Conservation (phyloP, 129 eudicot genomes). For the Centella asiatica region DNA sequence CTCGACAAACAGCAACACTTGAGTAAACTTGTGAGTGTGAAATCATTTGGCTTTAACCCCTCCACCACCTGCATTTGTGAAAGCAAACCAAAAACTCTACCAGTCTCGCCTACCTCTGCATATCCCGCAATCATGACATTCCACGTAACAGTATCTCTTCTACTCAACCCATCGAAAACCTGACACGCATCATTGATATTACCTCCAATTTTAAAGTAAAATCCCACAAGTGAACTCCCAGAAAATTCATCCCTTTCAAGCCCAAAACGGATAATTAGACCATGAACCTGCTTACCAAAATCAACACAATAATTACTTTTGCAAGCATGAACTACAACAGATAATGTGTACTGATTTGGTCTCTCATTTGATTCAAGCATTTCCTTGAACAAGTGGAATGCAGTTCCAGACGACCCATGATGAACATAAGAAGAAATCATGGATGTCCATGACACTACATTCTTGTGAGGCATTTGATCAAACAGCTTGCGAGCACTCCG, state of each 20-base stretch:
- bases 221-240: conserved; percentile 1
- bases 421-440: conserved; percentile 5
- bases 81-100: neutral
- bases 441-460: conserved; percentile 1
- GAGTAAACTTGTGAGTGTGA: neutral
- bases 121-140: conserved; percentile 3
- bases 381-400: neutral
- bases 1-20: conserved; percentile 1
- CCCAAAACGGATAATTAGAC: neutral
- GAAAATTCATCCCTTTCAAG: conserved; percentile 3
- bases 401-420: neutral
- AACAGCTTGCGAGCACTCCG: neutral
- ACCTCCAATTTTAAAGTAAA: conserved; percentile 2
- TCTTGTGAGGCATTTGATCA: neutral
- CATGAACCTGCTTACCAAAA: conserved; percentile 3
- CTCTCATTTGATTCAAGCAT: conserved; percentile 5
- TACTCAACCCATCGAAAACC: conserved; percentile 6
- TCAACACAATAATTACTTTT: neutral
- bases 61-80: neutral
- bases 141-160: conserved; percentile 7
- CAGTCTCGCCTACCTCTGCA: neutral
- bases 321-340: neutral
- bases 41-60: neutral
- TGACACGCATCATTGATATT: neutral
- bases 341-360: conserved; percentile 4